A percentile compares a stretch with the other conserved stretches of the same genome.
Evolutionary conservation across 495 filamentous ascomycete genomes (phyloP).

Genomic region (Xylaria nigripes): DNA sequence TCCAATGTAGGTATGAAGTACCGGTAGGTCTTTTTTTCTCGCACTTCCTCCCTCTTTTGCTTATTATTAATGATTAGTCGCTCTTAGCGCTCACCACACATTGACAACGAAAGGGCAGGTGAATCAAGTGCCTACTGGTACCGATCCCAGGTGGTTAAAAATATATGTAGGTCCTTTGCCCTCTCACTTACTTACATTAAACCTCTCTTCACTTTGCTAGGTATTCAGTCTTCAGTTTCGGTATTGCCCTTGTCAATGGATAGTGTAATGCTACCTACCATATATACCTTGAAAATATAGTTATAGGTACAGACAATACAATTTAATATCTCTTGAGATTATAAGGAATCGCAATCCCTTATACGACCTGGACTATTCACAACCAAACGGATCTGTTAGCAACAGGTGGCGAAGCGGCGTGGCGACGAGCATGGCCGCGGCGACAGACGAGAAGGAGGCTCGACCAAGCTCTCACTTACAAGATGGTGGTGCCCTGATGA

Average conservation of each 20-base stretch:
- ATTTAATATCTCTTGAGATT: no score
- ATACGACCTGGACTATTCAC: not conserved
- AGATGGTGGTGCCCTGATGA: not conserved
- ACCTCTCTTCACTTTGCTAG: not conserved
- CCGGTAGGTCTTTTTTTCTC: no score
- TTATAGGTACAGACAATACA: no score
- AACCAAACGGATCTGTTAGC: not conserved
- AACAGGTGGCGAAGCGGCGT: not conserved
- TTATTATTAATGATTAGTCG: no score
- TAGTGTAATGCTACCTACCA: not conserved
- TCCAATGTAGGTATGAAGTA: no score
- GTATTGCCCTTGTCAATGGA: not conserved
- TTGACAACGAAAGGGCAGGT: no score
- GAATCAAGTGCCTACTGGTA: no score
- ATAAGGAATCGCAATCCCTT: no score
- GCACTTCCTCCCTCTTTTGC: no score
- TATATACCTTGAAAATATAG: constrained; percentile 1
- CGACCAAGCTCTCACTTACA: not conserved
- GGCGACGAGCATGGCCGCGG: not conserved
- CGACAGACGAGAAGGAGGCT: not conserved
- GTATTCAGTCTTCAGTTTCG: not conserved
- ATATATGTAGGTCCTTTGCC: not conserved
- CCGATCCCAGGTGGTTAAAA: no score
- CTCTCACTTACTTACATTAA: not conserved
- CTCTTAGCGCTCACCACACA: no score